A percentile compares a stretch with the other conserved stretches of the same genome.
Evolutionary conservation across 805 yeast species (phyloP).

Genomic region (Nakazawaea holstii): DNA sequence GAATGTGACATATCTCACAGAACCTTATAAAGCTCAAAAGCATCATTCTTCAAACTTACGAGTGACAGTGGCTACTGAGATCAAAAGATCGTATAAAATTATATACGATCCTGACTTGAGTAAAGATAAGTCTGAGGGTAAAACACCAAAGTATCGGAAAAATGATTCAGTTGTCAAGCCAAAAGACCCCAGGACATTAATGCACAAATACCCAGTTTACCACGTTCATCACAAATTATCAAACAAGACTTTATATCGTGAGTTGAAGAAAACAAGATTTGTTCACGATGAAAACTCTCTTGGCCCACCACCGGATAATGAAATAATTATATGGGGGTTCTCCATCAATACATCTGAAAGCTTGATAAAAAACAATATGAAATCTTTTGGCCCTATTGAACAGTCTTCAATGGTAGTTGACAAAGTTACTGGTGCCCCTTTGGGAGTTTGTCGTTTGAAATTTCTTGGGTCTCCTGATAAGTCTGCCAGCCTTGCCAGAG

Average conservation of each 20-base stretch:
- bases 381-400: conserved; percentile 57
- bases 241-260: conserved; percentile 14
- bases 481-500: conserved; percentile 42
- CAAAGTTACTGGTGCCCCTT: conserved; percentile 70
- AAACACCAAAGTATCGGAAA: conserved; percentile 28
- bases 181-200: conserved; percentile 37
- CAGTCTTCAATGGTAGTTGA: conserved; percentile 59
- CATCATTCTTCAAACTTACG: conserved; percentile 1
- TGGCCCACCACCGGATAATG: conserved; percentile 69
- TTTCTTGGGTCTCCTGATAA: conserved; percentile 52
- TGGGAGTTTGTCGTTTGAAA: conserved; percentile 63
- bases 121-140: conserved; percentile 36
- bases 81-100: conserved; percentile 33
- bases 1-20: not conserved
- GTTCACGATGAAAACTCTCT: conserved; percentile 64
- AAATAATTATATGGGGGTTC: conserved; percentile 64
- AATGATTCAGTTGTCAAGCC: conserved; percentile 22
- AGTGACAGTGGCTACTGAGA: not conserved
- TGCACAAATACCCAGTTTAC: conserved; percentile 24
- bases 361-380: conserved; percentile 46
- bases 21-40: conserved; percentile 1
- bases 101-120: conserved; percentile 47
- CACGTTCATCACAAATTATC: conserved; percentile 15
- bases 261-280: conserved; percentile 26
- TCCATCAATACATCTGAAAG: conserved; percentile 46